These are phyloP conservation scores for Lipomyces yamadae DNA, from an alignment of 805 yeast species.

Conservation along the genomic window DNA sequence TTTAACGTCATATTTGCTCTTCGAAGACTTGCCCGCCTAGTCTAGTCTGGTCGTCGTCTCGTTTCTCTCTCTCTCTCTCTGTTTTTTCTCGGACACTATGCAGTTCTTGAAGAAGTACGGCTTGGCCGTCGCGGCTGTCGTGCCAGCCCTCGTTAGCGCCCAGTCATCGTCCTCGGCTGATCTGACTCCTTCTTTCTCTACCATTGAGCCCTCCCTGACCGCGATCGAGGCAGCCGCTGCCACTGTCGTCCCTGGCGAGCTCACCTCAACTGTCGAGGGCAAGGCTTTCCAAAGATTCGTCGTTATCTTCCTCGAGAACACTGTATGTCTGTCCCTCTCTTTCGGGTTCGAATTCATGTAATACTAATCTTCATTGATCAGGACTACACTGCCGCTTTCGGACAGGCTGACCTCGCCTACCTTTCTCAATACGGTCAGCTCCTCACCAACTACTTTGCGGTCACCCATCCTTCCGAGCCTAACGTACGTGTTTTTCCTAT, in stretches of 20 bases:
- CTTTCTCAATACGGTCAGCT: conserved; percentile 53
- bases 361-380: background rate
- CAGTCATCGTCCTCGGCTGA: conserved; percentile 38
- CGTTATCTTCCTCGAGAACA: conserved; percentile 58
- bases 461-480: conserved; percentile 61
- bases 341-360: too few species aligned
- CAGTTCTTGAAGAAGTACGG: conserved; percentile 6
- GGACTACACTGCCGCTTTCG: conserved; percentile 57
- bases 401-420: conserved; percentile 51
- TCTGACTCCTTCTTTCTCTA: conserved; percentile 43
- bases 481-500: conserved; percentile 41
- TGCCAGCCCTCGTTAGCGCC: conserved; percentile 20
- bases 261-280: conserved; percentile 50
- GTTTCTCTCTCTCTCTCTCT: too few species aligned
- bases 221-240: conserved; percentile 42
- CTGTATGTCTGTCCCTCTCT: conserved; percentile 38
- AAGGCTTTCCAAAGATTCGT: conserved; percentile 50
- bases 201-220: conserved; percentile 45
- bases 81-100: background rate
- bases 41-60: too few species aligned
- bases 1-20: background rate
- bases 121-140: conserved; percentile 13
- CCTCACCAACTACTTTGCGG: conserved; percentile 57
- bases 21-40: too few species aligned
- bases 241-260: conserved; percentile 45